These are phyloP conservation scores for Lanmaoa rubissima DNA, from an alignment of 768 basidiomycete genomes.

Conservation along the genomic window DNA sequence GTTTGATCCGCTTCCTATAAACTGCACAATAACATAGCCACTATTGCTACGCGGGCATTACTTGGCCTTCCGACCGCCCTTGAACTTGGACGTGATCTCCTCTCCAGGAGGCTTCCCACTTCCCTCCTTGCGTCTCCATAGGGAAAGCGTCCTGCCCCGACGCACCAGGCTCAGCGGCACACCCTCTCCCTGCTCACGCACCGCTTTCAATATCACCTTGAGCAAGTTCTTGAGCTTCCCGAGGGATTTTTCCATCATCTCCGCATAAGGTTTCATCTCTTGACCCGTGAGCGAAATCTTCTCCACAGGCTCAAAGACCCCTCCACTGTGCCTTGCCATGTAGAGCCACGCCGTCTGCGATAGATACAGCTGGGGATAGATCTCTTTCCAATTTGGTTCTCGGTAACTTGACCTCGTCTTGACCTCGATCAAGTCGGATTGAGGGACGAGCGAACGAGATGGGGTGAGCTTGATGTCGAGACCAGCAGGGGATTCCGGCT, in stretches of 20 bases:
- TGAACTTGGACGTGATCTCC: slow-evolving; percentile 25
- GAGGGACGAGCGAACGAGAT: slow-evolving; percentile 33
- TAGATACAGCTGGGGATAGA: slow-evolving; percentile 65
- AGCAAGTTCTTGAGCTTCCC: slow-evolving; percentile 29
- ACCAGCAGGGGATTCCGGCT: neutral
- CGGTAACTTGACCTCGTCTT: slow-evolving; percentile 30
- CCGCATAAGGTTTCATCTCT: slow-evolving; percentile 23
- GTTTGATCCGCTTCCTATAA: neutral
- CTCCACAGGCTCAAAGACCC: slow-evolving; percentile 48
- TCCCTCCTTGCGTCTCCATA: slow-evolving; percentile 45
- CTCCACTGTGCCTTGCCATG: slow-evolving; percentile 55
- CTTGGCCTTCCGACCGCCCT: neutral
- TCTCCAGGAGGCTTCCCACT: slow-evolving; percentile 20
- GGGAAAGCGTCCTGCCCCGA: slow-evolving; percentile 38
- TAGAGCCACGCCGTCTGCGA: slow-evolving; percentile 65
- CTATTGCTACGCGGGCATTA: neutral
- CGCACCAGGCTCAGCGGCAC: slow-evolving; percentile 58
- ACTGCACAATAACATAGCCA: slow-evolving; percentile 15
- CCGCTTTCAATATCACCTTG: slow-evolving; percentile 44
- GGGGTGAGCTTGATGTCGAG: slow-evolving; percentile 24
- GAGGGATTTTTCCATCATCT: slow-evolving; percentile 19
- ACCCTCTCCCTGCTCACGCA: slow-evolving; percentile 49
- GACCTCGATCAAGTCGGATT: slow-evolving; percentile 36
- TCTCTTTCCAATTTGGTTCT: slow-evolving; percentile 54
- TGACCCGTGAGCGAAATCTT: slow-evolving; percentile 42